Evolutionary conservation across 805 yeast genomes (phyloP), one percentile per base, ranked within the genome.

Genomic region (Cyberlindnera saturnus): DNA sequence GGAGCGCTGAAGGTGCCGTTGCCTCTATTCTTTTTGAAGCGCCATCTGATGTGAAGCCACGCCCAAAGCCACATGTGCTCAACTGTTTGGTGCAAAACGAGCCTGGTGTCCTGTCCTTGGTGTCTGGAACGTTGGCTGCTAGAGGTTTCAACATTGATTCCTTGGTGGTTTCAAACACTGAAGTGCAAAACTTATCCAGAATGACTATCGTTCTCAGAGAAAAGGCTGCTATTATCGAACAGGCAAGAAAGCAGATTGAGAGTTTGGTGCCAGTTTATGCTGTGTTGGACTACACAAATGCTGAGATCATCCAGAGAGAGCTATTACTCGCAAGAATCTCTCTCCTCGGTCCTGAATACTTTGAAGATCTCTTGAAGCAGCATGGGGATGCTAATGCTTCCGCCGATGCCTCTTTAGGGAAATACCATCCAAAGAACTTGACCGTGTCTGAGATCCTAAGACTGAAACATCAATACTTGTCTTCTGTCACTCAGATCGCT

Each of bases 71-170:
- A 59, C 99, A 93, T 57, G 95, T 93, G 36, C 74, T 93, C 63
- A 93, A 91, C 75, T 93, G 99, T 70, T 75, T 93, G 61, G 99
- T 93, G 15, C 98, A 93, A 69, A 91, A 93, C 66, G 99, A 93
- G 69, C 98, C 99, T 7, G 99, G 99, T 74, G 99, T 93, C 37
- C 72, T 93, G 57, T 83, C 96, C 31, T 79, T 91, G 43, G 86
- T 93, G 35, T 85, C 97, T 6, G 96, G 97, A 43, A 89, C 96
- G 42, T 75, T 93, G 53, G 99, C 99, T 32, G 98, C 97, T 33
- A 78, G 99, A 65, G 99, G 99, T 15, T 93, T 93, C 79, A 93
- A 93, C 71, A 93, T 93, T 60, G 99, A 93, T 65, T 91, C 98
- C 10, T 75, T 93, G 51, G 96, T 93, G 46, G 99, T 93, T 38